Evolutionary conservation across 345 rosid genomes (phyloP), one percentile per base, ranked within the genome.

Genomic region (Gossypium herbaceum): DNA sequence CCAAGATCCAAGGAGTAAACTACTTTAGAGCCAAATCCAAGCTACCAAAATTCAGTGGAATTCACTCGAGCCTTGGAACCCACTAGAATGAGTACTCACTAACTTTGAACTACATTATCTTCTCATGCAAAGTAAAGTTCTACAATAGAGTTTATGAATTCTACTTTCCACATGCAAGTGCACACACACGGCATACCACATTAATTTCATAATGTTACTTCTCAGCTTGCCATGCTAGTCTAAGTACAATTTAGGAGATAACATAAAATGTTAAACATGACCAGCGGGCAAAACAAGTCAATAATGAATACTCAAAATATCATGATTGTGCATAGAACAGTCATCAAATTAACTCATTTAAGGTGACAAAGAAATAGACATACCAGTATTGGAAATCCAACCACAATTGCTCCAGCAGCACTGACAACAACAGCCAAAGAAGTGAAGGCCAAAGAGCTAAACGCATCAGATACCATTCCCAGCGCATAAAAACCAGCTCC

Each of bases 321-420:
- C 65, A 41, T 44, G 55, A 72, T 15, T 43, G 44, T 13, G 43
- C 10, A 73, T 6, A 29, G 22, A 69, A 57, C 25, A 45, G 54
- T 59, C 4, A 43, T 20, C 65, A 43, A 72, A 11, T 24, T 11
- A 27, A 50, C 62, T 51, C 45, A 8, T 47, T 50, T 64, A 58
- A 20, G 15, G 43, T 24, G 20, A 55, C 66, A 39, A 55, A 73
- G 56, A 67, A 27, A 74, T 77, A 75, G 56, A 72, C 89, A 72
- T 90, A 96, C 99, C 92, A 90, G 68, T 13, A 92, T 17, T 8
- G 99, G 99, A 79, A 96, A 89, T 57, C 99, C 99, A 50, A 93
- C 88, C 78, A 93, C 99, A 62, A 93, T 85, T 44, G 98, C 98
- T 70, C 92, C 99, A 34, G 98, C 88, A 84, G 97, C 78, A 81